phyloP scores from a whole-genome alignment of 805 yeast species.

The Cyberlindnera misumaiensis region DNA sequence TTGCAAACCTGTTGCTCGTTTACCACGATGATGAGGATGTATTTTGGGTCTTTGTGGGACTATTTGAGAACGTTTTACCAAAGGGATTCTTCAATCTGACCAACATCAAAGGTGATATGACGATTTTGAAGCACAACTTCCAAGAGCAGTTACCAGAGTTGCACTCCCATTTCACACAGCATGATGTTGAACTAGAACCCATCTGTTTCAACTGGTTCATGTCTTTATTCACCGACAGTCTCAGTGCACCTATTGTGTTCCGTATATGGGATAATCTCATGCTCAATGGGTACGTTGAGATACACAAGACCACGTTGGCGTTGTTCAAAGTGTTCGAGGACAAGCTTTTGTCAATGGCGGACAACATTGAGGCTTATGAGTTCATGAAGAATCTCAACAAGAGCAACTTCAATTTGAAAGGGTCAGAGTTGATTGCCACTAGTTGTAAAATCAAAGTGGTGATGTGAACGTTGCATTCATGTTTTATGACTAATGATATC shows the following conservation, averaged over 20 bases:
- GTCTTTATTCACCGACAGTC: conserved; percentile 43
- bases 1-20: conserved; percentile 41
- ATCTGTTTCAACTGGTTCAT: conserved; percentile 54
- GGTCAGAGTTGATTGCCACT: conserved; percentile 18
- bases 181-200: conserved; percentile 40
- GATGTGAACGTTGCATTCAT: conserved; percentile 1
- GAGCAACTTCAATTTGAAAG: conserved; percentile 21
- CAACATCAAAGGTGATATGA: conserved; percentile 35
- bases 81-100: conserved; percentile 31
- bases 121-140: conserved; percentile 30
- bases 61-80: conserved; percentile 44
- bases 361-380: conserved; percentile 29
- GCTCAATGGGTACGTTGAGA: conserved; percentile 31
- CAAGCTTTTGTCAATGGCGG: conserved; percentile 21
- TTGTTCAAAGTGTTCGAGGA: conserved; percentile 32
- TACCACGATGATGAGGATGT: conserved; percentile 42
- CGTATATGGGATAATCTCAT: conserved; percentile 45
- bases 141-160: conserved; percentile 34
- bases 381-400: conserved; percentile 28
- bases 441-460: conserved; percentile 7
- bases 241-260: conserved; percentile 46
- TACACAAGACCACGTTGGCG: conserved; percentile 30
- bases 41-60: conserved; percentile 44
- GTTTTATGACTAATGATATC: background rate
- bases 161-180: conserved; percentile 26